phyloP scores from a whole-genome alignment of 495 filamentous ascomycete genomes.

The Hypoxylon perforatum region DNA sequence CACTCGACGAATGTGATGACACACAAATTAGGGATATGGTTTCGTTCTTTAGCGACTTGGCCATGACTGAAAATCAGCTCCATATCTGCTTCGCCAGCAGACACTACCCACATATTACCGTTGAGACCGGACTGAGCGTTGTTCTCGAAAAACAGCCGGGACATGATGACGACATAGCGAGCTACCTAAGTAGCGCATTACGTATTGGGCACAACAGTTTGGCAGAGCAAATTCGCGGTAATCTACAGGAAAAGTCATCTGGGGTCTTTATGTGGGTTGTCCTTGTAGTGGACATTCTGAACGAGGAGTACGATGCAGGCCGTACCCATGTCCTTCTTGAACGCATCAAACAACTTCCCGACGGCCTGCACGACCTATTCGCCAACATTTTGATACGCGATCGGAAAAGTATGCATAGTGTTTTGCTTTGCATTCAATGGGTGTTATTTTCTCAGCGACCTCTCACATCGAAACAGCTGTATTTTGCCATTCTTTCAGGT shows the following conservation, averaged over 20 bases:
- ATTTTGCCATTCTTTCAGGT: conserved; percentile 52
- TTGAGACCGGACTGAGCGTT: conserved; percentile 45
- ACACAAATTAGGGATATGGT: conserved; percentile 12
- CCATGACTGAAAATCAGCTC: background rate
- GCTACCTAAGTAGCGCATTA: conserved; percentile 36
- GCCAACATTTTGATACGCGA: conserved; percentile 50
- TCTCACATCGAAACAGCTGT: conserved; percentile 49
- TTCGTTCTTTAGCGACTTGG: background rate
- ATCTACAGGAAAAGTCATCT: conserved; percentile 53
- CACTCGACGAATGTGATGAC: conserved; percentile 24
- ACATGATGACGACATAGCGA: conserved; percentile 39
- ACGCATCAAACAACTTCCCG: conserved; percentile 46
- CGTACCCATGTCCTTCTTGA: conserved; percentile 24
- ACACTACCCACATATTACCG: conserved; percentile 60
- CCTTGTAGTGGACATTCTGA: conserved; percentile 58
- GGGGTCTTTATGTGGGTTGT: conserved; percentile 64
- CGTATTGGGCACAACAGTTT: conserved; percentile 15
- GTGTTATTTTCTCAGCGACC: conserved; percentile 50
- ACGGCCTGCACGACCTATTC: conserved; percentile 48
- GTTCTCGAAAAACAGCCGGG: conserved; percentile 40
- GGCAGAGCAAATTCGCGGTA: conserved; percentile 40
- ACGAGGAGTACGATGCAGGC: conserved; percentile 45
- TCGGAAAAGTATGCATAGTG: conserved; percentile 30
- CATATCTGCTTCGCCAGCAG: conserved; percentile 61
- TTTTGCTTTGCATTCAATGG: conserved; percentile 56